Evolutionary conservation across 179 eudicot genomes (phyloP).

Genomic region (Sideroxylon spinosum): DNA sequence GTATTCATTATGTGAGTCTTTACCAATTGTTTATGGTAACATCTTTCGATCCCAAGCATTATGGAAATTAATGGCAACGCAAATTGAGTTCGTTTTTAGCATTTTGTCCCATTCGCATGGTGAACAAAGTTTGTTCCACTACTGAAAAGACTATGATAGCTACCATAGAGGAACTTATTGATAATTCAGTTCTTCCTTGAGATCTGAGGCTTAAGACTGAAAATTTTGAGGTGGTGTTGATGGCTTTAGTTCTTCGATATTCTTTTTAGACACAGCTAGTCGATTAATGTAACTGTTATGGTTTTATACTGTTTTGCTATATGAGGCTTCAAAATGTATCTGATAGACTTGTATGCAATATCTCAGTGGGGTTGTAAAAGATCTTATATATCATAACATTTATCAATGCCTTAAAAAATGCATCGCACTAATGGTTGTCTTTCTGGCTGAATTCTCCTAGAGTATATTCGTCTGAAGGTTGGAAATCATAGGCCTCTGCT

Average conservation of each 20-base stretch:
- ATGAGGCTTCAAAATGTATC: slow-evolving; percentile 3
- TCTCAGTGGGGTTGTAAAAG: neutral
- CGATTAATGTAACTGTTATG: neutral
- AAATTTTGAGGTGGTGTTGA: neutral
- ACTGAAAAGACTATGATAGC: neutral
- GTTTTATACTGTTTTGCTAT: neutral
- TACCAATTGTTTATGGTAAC: neutral
- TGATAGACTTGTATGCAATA: neutral
- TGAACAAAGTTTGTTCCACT: neutral
- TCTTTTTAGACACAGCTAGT: too few relatives aligned
- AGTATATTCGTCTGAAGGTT: too few relatives aligned
- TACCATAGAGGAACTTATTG: neutral
- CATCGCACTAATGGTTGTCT: too few relatives aligned
- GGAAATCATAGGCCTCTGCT: too few relatives aligned
- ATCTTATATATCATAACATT: neutral
- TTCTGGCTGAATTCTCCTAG: too few relatives aligned
- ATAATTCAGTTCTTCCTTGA: neutral
- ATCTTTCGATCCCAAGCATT: neutral
- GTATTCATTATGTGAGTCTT: neutral
- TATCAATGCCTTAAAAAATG: too few relatives aligned
- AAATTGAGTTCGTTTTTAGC: neutral
- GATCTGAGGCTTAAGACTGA: neutral
- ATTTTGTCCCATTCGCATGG: neutral
- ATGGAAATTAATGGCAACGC: neutral
- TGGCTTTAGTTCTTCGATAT: neutral